A percentile compares a stretch with the other conserved stretches of the same genome.
Evolutionary conservation across 208 protist genomes (phyloP).

Genomic region (Novymonas esmeraldas): DNA sequence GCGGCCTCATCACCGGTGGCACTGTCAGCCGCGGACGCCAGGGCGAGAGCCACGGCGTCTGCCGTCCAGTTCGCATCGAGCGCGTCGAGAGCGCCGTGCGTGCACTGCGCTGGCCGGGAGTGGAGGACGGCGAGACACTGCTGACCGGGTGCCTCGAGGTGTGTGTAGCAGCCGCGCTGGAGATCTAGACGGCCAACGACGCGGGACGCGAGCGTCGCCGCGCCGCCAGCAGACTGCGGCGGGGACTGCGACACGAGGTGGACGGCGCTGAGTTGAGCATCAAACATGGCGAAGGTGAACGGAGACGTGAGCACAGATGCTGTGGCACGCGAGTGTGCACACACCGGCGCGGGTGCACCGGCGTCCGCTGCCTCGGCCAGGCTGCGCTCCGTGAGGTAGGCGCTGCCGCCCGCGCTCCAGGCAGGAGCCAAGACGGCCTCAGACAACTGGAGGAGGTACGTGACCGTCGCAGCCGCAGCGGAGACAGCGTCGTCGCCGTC

Average conservation of each 20-base stretch:
- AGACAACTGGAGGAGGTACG: slow-evolving; percentile 19
- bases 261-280: slow-evolving; percentile 25
- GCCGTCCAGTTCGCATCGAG: slow-evolving; percentile 20
- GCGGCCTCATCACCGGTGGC: background rate
- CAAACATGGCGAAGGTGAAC: slow-evolving; percentile 33
- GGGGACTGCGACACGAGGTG: slow-evolving; percentile 6
- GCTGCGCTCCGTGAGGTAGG: slow-evolving; percentile 8
- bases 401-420: slow-evolving; percentile 21
- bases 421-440: slow-evolving; percentile 32
- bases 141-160: background rate
- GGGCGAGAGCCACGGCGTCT: slow-evolving; percentile 6
- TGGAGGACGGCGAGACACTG: background rate
- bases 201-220: background rate
- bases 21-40: background rate
- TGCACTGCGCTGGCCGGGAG: slow-evolving; percentile 15
- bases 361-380: background rate
- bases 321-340: slow-evolving; percentile 19
- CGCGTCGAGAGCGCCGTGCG: slow-evolving; percentile 6
- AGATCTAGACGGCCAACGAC: slow-evolving; percentile 19
- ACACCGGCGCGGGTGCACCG: slow-evolving; percentile 7
- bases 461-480: background rate
- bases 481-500: background rate
- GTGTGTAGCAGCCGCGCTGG: slow-evolving; percentile 13
- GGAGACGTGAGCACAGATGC: slow-evolving; percentile 1
- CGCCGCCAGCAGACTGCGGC: background rate